These are phyloP conservation scores for Gymnopilus dilepis DNA, from an alignment of 768 basidiomycete species.

Conservation along the genomic window DNA sequence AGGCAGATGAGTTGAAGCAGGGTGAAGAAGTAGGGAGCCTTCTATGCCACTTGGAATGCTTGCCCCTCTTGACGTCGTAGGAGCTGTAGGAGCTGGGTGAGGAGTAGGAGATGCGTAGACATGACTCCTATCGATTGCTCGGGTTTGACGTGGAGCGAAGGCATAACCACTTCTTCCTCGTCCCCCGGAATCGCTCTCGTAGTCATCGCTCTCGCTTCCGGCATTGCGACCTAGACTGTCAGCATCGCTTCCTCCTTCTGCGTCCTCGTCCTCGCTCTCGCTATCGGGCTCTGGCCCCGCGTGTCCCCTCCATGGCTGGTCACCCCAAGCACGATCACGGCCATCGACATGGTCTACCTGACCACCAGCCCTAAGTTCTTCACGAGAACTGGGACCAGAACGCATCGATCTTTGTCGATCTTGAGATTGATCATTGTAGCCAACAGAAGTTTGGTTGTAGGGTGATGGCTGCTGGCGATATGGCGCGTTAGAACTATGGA, in stretches of 20 bases:
- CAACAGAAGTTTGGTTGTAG: not conserved
- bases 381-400: not conserved
- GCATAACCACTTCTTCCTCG: not conserved
- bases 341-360: not conserved
- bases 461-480: not conserved
- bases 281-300: not conserved
- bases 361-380: not conserved
- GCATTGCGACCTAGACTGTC: not conserved
- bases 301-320: not conserved
- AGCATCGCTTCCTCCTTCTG: not conserved
- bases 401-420: not conserved
- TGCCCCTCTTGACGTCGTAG: not conserved
- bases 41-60: not conserved
- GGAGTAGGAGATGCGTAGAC: constrained; percentile 6
- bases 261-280: not conserved
- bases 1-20: not conserved
- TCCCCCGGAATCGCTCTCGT: not conserved
- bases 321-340: not conserved
- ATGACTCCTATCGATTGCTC: not conserved
- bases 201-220: not conserved
- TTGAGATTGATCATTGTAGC: not conserved
- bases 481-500: not conserved
- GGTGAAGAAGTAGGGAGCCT: not conserved
- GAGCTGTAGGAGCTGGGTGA: not conserved
- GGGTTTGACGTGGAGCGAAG: not conserved